Evolutionary conservation across 2,329 filamentous ascomycete species (phyloP).

Genomic region (Paraphaeosphaeria sporulosa): DNA sequence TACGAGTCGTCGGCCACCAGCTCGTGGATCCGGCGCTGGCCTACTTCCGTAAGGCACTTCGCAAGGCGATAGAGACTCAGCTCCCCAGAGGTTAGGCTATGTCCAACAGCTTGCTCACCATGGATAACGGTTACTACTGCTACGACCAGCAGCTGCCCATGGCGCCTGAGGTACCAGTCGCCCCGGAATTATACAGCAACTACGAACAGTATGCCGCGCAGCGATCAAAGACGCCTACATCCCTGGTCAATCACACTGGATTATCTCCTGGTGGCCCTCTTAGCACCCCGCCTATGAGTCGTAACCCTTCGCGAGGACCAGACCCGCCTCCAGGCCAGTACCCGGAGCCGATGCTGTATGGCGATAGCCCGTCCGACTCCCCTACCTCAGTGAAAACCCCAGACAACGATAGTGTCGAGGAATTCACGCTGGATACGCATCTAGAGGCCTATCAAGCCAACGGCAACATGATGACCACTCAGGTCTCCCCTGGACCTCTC

Average conservation of each 20-base stretch:
- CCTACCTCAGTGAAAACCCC: slow-evolving; percentile 46
- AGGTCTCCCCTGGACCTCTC: slow-evolving; percentile 31
- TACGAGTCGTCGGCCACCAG: slow-evolving; percentile 35
- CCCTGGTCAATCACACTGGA: slow-evolving; percentile 43
- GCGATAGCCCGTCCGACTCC: slow-evolving; percentile 44
- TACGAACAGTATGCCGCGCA: slow-evolving; percentile 34
- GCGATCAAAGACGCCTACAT: slow-evolving; percentile 46
- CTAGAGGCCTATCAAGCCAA: slow-evolving; percentile 37
- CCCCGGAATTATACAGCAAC: slow-evolving; percentile 28
- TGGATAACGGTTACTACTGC: slow-evolving; percentile 38
- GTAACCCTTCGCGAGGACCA: slow-evolving; percentile 41
- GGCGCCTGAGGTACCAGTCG: slow-evolving; percentile 29
- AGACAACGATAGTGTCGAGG: slow-evolving; percentile 42
- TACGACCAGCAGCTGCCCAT: slow-evolving; percentile 14
- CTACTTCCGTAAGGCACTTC: slow-evolving; percentile 32
- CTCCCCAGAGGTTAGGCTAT: slow-evolving; percentile 25
- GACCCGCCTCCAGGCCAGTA: slow-evolving; percentile 34
- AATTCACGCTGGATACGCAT: slow-evolving; percentile 43
- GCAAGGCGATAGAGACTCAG: slow-evolving; percentile 38
- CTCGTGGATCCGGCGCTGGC: slow-evolving; percentile 33
- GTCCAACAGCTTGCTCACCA: slow-evolving; percentile 34
- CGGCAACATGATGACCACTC: slow-evolving; percentile 33
- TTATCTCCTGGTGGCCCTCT: slow-evolving; percentile 43
- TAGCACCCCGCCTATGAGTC: slow-evolving; percentile 43
- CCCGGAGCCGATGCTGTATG: slow-evolving; percentile 42